Evolutionary conservation across 176 grass and related monocot genomes (phyloP).

Genomic region (Guadua angustifolia): DNA sequence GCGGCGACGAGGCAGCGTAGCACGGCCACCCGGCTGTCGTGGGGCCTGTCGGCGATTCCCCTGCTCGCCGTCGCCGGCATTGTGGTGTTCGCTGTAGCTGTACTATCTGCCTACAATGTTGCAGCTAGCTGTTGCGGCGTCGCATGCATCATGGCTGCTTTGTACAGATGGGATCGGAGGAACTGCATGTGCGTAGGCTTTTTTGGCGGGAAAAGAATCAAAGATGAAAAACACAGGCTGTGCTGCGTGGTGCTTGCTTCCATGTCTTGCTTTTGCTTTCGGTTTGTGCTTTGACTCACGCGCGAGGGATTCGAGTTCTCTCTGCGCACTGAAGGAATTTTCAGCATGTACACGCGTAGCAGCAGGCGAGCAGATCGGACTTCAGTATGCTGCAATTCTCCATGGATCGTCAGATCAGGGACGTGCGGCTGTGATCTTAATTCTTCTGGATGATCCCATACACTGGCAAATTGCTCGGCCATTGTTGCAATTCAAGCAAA

Average conservation of each 20-base stretch:
- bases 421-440: background rate
- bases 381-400: background rate
- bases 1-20: conserved; percentile 53
- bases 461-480: background rate
- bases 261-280: conserved; percentile 35
- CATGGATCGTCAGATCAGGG: background rate
- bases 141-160: conserved; percentile 18
- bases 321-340: conserved; percentile 42
- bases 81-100: conserved; percentile 10
- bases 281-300: conserved; percentile 21
- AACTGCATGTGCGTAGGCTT: conserved; percentile 15
- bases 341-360: background rate
- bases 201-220: conserved; percentile 61
- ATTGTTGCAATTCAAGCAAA: background rate
- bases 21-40: conserved; percentile 27
- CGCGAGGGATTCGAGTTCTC: conserved; percentile 39
- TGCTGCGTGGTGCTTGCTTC: conserved; percentile 3
- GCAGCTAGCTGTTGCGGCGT: background rate
- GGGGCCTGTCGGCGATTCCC: background rate
- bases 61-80: background rate
- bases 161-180: conserved; percentile 26
- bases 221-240: conserved; percentile 20
- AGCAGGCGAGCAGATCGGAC: background rate
- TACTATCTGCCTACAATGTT: background rate
- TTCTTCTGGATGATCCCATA: background rate